Percentiles rank a stretch among this genome's conserved stretches.
Conservation (phyloP, 305 asterid genomes). For the Fraxinus sp. region DNA sequence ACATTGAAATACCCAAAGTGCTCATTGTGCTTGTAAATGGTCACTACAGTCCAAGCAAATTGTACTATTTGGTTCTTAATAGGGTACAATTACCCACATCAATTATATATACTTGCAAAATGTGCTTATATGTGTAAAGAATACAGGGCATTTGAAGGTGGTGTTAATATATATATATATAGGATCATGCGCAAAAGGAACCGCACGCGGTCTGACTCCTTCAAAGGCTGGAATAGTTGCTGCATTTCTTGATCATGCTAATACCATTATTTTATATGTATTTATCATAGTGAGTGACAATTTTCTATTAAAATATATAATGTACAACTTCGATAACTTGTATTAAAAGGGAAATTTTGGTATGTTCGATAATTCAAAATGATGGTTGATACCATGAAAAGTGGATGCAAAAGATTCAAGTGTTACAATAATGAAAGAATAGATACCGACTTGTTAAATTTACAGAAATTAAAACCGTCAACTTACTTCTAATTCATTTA, state of each 20-base stretch:
- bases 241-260: not conserved
- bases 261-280: not conserved
- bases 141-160: not conserved
- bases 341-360: not conserved
- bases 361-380: not conserved
- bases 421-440: not conserved
- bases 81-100: conserved; percentile 24
- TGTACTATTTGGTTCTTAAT: conserved; percentile 18
- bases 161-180: conserved; percentile 16
- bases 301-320: not conserved
- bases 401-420: not conserved
- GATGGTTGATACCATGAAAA: not conserved
- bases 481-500: no score
- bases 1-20: conserved; percentile 16
- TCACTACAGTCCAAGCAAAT: not conserved
- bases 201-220: conserved; percentile 55
- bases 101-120: conserved; percentile 26
- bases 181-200: conserved; percentile 62
- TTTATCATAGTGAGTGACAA: not conserved
- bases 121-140: not conserved
- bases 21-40: conserved; percentile 23
- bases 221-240: not conserved
- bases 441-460: not conserved
- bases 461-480: not conserved
- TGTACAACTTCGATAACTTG: not conserved